Evolutionary conservation across 2,329 filamentous ascomycete species (phyloP), one percentile per base, ranked within the genome.

Genomic region (Dothideomycetes sp.): DNA sequence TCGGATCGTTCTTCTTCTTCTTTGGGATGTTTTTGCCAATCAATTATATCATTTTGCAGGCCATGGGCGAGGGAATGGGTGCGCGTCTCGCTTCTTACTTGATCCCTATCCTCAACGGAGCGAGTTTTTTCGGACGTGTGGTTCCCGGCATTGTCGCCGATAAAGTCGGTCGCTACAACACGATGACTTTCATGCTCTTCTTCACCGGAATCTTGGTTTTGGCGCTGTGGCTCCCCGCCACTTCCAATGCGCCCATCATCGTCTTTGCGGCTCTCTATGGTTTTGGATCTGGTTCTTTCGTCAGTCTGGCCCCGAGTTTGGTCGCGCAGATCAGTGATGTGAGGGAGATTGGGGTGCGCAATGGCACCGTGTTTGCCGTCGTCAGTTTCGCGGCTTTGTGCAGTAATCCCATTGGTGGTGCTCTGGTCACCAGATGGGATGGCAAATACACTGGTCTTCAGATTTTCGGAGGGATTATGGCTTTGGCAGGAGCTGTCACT

Each of bases 291-390:
- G 82, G 82, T 10, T 74, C 74, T 2, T 82, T 78, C 50, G 73
- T 82, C 24, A 74, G 74, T 0, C 62, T 85, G 13, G 66, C 67
- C 0, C 78, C 82, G 0, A 71, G 79, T 0, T 63, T 82, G 11
- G 65, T 87, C 16, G 80, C 79, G 1, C 80, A 86, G 52, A 81
- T 86, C 46, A 78, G 74, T 1, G 78, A 83, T 32, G 71, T 84
- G 25, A 67, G 74, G 15, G 70, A 84, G 55, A 78, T 41, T 25
- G 84, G 83, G 13, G 71, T 79, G 1, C 68, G 82, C 4, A 77
- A 71, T 3, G 84, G 84, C 1, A 70, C 73, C 0, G 68, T 76
- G 23, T 83, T 82, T 54, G 71, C 74, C 11, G 56, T 78, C 34
- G 67, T 78, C 42, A 70, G 76, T 1, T 62, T 86, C 22, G 80